Base-by-base conservation (phyloP, 108 stramenopile species). In the Licmophora abbreviata region DNA sequence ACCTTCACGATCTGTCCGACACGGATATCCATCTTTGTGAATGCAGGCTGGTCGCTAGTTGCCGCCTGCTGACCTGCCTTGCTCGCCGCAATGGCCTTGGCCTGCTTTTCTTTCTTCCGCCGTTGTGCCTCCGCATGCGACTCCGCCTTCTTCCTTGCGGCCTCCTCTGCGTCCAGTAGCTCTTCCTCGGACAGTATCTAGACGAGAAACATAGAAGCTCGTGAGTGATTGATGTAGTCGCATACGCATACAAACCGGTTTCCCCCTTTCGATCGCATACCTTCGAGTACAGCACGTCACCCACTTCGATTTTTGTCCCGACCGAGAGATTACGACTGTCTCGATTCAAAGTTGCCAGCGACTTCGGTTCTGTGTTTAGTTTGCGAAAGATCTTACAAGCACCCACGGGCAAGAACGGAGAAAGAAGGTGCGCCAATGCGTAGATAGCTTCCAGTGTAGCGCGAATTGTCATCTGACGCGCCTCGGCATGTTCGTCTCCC, bases 361-460 rank as follows among this genome's bases (percentile, higher is more conserved):
- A 22, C 12, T 68, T 60, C 10, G 88, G 88, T 25, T 69, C 59
- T 27, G 83, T 87, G 34, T 84, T 88, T 24, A 97, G 50, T 56
- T 95, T 95, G 48, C 94, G 64, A 61, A 96, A 93, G 54, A 97
- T 84, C 30, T 65, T 67, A 27, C 69, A 62, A 18, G 81, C 80
- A 18, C 95, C 93, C 22, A 60, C 54, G 8, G 96, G 96, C 47
- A 94, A 63, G 65, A 96, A 94, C 1, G 98, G 96, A 43, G 81
- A 58, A 20, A 99, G 58, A 60, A 97, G 72, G 58, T 97, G 96
- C 0, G 87, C 58, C 49, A 97, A 68, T 25, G 85, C 85, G 64
- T 94, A 99, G 29, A 96, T 75, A 7, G 91, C 91, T 59, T 99
- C 98, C 38, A 97, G 65, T 8, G 89, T 76, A 9, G 90, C 79